Base-by-base conservation (phyloP, 768 basidiomycete species). In the Agrocybe chaxingu region DNA sequence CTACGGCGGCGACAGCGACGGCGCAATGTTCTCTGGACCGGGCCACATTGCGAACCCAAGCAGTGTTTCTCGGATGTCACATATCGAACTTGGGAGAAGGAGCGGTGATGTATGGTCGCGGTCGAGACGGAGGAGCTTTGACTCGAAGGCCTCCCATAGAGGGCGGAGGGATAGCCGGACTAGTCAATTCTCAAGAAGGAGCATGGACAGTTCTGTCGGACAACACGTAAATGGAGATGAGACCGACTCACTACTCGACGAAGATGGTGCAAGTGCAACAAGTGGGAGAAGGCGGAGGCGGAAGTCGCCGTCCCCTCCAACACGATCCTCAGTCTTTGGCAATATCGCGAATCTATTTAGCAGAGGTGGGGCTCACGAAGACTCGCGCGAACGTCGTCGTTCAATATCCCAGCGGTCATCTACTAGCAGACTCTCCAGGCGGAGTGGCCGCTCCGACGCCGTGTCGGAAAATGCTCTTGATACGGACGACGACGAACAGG, bases 1-100 rank as follows among this genome's bases (percentile, higher is more conserved):
- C 45, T 79, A 84, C 45, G 81, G 78, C 36, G 81, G 78, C 53
- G 78, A 81, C 56, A 80, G 74, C 43, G 81, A 80, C 42, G 81
- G 81, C 13, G 67, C 82, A 18, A 82, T 90, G 76, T 93, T 91
- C 64, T 85, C 87, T 57, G 89, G 89, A 0, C 89, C 85, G 4
- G 80, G 79, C 7, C 84, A 87, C 64, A 70, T 70, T 31, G 81
- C 77, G 24, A 82, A 89, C 58, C 90, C 90, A 0, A 90, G 85
- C 61, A 89, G 89, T 58, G 79, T 84, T 11, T 89, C 90, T 6
- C 76, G 85, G 49, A 92, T 93, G 90, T 80, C 85, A 11, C 75
- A 84, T 44, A 66, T 77, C 32, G 83, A 80, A 49, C 65, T 70
- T 8, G 69, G 70, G 19, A 74, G 85, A 51, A 75, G 79, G 54